A percentile compares a stretch with the other conserved stretches of the same genome.
Evolutionary conservation across 495 filamentous ascomycete species (phyloP).

Genomic region (Pseudevernia furfuracea): DNA sequence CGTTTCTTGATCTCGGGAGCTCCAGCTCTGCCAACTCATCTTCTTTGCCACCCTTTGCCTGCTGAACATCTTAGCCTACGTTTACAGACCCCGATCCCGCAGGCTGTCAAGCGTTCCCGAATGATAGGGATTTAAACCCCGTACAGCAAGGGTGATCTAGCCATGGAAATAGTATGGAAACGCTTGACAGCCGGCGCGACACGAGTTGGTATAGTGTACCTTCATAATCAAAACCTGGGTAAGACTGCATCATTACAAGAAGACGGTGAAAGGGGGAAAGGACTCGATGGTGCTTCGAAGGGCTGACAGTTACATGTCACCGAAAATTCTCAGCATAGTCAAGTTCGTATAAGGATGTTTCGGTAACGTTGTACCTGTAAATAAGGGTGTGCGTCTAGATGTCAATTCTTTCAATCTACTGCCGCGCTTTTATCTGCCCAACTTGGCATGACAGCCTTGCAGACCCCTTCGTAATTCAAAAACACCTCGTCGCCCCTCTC

Average conservation of each 20-base stretch:
- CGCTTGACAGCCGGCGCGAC: not conserved
- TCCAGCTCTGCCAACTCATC: not conserved
- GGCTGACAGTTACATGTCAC: not conserved
- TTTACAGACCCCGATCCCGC: too few species aligned
- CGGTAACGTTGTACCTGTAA: not conserved
- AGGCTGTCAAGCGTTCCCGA: too few species aligned
- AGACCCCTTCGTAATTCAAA: conserved; percentile 75
- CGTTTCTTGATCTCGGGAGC: not conserved
- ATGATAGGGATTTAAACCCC: too few species aligned
- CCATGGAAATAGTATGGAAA: not conserved
- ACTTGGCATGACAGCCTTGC: conserved; percentile 67
- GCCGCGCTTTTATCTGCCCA: conserved; percentile 56
- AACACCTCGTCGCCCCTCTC: conserved; percentile 48
- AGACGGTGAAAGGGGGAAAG: not conserved
- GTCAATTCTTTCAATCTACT: conserved; percentile 4
- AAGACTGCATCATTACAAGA: not conserved
- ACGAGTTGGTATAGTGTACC: not conserved
- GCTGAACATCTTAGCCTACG: not conserved
- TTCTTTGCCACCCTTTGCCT: not conserved
- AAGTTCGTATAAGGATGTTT: not conserved
- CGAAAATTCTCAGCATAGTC: not conserved
- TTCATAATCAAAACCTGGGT: not conserved
- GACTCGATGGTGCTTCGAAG: not conserved
- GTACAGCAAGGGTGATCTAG: too few species aligned
- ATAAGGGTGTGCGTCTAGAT: not conserved